Conservation (phyloP, 495 filamentous ascomycete genomes). For the Hypomontagnella monticulosa region DNA sequence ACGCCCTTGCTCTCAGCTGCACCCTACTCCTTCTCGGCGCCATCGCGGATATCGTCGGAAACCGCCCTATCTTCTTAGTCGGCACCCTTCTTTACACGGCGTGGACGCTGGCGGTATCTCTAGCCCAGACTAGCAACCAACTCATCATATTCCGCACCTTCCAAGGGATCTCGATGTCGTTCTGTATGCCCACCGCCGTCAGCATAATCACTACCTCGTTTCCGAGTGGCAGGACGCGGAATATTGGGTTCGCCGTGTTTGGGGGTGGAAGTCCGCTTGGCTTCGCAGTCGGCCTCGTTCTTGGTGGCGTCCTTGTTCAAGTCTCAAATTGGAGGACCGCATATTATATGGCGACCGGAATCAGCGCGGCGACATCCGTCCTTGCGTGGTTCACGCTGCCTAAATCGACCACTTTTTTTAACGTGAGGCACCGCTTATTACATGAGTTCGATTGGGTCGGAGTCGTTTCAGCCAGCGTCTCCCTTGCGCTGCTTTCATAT, state of each 20-base stretch:
- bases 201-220: constrained; percentile 53
- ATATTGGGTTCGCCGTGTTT: constrained; percentile 61
- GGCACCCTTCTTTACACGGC: constrained; percentile 55
- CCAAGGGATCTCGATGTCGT: constrained; percentile 59
- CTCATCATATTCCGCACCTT: constrained; percentile 64
- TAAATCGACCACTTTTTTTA: background rate
- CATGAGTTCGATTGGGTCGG: constrained; percentile 63
- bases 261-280: constrained; percentile 63
- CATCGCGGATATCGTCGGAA: constrained; percentile 64
- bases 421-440: constrained; percentile 28
- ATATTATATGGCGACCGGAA: constrained; percentile 56
- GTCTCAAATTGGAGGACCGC: constrained; percentile 58
- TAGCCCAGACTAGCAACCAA: constrained; percentile 54
- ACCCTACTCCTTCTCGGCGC: constrained; percentile 60
- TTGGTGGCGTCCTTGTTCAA: constrained; percentile 62
- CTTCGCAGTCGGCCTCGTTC: constrained; percentile 62
- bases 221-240: constrained; percentile 53
- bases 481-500: constrained; percentile 58
- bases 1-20: constrained; percentile 54
- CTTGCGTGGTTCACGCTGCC: constrained; percentile 25
- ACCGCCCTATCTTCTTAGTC: constrained; percentile 52
- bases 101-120: constrained; percentile 56
- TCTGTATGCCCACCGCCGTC: constrained; percentile 63
- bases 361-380: constrained; percentile 33
- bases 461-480: constrained; percentile 51